Percentiles rank a stretch among this genome's conserved stretches.
These are phyloP conservation scores for Solanum etuberosum DNA, from an alignment of 257 asterid species.

Conservation along the genomic window DNA sequence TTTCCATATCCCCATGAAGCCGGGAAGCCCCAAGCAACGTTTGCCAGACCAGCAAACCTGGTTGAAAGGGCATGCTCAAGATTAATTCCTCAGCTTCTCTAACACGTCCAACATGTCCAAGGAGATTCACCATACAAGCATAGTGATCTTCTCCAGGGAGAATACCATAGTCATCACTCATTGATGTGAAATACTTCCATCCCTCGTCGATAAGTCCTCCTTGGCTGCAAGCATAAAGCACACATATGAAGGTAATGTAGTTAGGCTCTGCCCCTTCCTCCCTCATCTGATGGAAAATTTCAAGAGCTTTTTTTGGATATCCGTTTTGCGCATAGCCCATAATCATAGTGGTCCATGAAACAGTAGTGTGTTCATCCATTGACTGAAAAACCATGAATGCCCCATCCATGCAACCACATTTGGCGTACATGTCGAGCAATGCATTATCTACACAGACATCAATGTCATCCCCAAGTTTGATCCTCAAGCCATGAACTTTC, in stretches of 20 bases:
- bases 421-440: slow-evolving; percentile 60
- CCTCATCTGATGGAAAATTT: slow-evolving; percentile 49
- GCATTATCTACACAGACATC: slow-evolving; percentile 70
- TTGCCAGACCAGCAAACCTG: slow-evolving; percentile 49
- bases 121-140: slow-evolving; percentile 59
- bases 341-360: slow-evolving; percentile 77
- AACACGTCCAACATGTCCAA: slow-evolving; percentile 44
- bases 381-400: slow-evolving; percentile 37
- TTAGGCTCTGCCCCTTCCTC: slow-evolving; percentile 32
- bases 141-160: slow-evolving; percentile 59
- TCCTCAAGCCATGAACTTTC: slow-evolving; percentile 38
- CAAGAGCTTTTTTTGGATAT: slow-evolving; percentile 33
- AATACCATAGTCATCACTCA: slow-evolving; percentile 41
- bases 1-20: slow-evolving; percentile 47
- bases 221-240: slow-evolving; percentile 55
- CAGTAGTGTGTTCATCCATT: slow-evolving; percentile 44
- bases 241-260: slow-evolving; percentile 41
- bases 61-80: slow-evolving; percentile 27
- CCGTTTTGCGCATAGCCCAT: slow-evolving; percentile 76
- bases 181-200: slow-evolving; percentile 30
- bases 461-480: slow-evolving; percentile 33
- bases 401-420: slow-evolving; percentile 53
- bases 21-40: slow-evolving; percentile 65
- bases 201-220: slow-evolving; percentile 50
- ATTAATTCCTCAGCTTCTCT: slow-evolving; percentile 52